phyloP scores from a whole-genome alignment of 805 yeast genomes.

The Suhomyces sp. region DNA sequence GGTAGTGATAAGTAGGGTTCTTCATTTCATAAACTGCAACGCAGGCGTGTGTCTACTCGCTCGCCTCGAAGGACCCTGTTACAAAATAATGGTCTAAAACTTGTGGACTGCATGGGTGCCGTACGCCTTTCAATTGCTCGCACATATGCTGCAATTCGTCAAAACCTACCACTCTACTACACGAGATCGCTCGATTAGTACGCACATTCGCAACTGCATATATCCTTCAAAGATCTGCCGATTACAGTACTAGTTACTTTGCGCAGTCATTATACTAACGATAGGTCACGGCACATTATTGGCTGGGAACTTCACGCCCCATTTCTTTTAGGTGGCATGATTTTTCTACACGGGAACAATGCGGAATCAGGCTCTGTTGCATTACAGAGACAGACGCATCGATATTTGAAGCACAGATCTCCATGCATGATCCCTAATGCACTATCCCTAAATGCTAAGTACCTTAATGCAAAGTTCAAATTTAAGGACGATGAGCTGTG shows the following conservation, averaged over 20 bases:
- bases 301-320: background rate
- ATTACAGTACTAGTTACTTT: too few relatives aligned
- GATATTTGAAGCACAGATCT: background rate
- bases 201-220: background rate
- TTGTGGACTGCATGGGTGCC: background rate
- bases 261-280: background rate
- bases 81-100: background rate
- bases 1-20: background rate
- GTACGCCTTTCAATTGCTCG: background rate
- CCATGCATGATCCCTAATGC: background rate
- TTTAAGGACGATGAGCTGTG: background rate
- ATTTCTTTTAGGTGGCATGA: background rate
- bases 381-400: background rate
- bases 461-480: background rate
- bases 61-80: background rate
- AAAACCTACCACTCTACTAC: background rate
- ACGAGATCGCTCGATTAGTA: background rate
- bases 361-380: background rate
- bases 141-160: background rate
- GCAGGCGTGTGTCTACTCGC: background rate
- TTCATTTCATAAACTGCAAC: background rate
- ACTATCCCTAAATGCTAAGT: background rate
- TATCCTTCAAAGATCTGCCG: background rate
- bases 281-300: background rate
- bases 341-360: background rate